Evolutionary conservation across 2,329 filamentous ascomycete species (phyloP).

Genomic region (Sclerotinia minor): DNA sequence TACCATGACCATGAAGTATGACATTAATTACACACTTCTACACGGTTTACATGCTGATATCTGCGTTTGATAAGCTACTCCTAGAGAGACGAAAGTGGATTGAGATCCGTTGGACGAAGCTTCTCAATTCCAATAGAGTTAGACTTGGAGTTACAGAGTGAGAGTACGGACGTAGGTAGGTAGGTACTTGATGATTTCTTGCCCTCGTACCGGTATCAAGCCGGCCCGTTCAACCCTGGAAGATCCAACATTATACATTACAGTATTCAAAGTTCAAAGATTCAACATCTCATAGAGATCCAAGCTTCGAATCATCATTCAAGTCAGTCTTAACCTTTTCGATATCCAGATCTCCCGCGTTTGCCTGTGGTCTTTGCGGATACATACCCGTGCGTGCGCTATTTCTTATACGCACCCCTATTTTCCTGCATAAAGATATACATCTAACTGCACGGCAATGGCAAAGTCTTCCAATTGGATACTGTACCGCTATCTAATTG

Average conservation of each 20-base stretch:
- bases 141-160: not conserved
- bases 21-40: not conserved
- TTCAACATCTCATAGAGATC: not conserved
- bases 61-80: constrained; percentile 1
- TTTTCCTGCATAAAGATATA: not conserved
- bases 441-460: no score
- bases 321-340: no score
- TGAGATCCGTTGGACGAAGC: constrained; percentile 14
- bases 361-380: not conserved
- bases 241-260: no score
- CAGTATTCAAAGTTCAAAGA: no score
- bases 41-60: not conserved
- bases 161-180: no score
- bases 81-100: not conserved
- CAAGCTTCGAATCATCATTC: constrained; percentile 10
- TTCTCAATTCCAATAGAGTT: not conserved
- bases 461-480: not conserved
- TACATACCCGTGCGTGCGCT: not conserved
- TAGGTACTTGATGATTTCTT: constrained; percentile 1
- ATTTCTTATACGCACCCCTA: not conserved
- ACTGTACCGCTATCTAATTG: not conserved
- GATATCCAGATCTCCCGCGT: constrained; percentile 8
- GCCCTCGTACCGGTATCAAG: not conserved
- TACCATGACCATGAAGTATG: not conserved
- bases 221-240: not conserved